Percentiles rank a stretch among this genome's conserved stretches.
These are phyloP conservation scores for Paecilomyces niveus DNA, from an alignment of 2,329 filamentous ascomycete species.

Conservation along the genomic window DNA sequence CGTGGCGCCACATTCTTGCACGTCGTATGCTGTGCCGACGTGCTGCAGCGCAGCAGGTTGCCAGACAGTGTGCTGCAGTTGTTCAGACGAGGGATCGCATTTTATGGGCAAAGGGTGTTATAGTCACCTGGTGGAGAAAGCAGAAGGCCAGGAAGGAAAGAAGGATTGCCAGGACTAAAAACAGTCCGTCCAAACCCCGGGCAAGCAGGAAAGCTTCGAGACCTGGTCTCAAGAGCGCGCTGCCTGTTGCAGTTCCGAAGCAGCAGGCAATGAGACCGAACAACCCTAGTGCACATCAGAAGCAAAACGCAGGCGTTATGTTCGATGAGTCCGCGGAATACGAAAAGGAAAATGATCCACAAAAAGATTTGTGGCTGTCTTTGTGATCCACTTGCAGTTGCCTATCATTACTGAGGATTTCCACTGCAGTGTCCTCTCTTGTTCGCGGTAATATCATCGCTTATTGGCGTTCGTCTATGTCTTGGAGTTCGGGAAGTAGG, in stretches of 20 bases:
- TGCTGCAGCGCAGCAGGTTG: constrained; percentile 17
- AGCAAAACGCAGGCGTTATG: background rate
- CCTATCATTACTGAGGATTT: background rate
- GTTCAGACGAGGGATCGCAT: constrained; percentile 39
- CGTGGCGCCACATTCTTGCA: constrained; percentile 36
- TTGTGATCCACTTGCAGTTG: background rate
- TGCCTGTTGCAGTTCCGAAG: background rate
- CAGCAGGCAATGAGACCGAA: background rate
- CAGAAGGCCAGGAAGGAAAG: constrained; percentile 12
- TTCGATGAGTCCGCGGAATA: background rate
- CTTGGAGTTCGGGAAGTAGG: background rate
- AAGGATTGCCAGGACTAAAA: background rate
- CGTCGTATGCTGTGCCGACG: constrained; percentile 13
- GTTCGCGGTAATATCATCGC: background rate
- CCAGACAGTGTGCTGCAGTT: constrained; percentile 38
- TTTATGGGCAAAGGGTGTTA: constrained; percentile 29
- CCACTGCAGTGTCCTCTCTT: background rate
- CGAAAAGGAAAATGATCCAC: background rate
- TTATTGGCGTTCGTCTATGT: background rate
- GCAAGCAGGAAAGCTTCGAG: background rate
- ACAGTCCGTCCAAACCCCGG: background rate
- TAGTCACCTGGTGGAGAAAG: constrained; percentile 27
- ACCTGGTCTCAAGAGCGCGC: background rate
- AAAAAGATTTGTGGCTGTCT: background rate
- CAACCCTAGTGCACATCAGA: background rate